These are phyloP conservation scores for Avicennia marina DNA, from an alignment of 257 asterid genomes.

Conservation along the genomic window DNA sequence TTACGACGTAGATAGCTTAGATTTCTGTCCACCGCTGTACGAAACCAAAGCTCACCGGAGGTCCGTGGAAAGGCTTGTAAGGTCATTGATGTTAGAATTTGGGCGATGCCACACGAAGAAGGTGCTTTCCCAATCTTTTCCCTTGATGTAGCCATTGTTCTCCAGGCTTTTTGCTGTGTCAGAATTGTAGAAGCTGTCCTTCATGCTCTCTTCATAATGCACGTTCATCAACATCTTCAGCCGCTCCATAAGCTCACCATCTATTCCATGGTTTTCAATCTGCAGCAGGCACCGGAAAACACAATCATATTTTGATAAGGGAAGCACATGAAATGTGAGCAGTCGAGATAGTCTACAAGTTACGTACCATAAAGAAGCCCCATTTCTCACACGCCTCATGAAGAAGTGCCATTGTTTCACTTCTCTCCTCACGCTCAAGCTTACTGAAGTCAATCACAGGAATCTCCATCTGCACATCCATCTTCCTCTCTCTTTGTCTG, in stretches of 20 bases:
- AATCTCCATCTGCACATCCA: slow-evolving; percentile 59
- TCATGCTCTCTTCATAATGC: slow-evolving; percentile 52
- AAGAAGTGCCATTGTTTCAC: slow-evolving; percentile 60
- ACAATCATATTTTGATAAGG: neutral
- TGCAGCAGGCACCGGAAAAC: slow-evolving; percentile 34
- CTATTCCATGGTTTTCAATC: slow-evolving; percentile 63
- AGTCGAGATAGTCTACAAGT: neutral
- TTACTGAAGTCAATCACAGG: slow-evolving; percentile 70
- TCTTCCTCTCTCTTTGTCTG: neutral
- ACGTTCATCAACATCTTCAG: slow-evolving; percentile 46
- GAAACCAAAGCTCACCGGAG: slow-evolving; percentile 34
- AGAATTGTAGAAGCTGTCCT: slow-evolving; percentile 39
- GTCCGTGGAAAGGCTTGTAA: slow-evolving; percentile 36
- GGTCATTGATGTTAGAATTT: slow-evolving; percentile 39
- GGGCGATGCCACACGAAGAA: slow-evolving; percentile 65
- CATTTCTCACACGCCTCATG: slow-evolving; percentile 81
- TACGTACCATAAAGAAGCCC: slow-evolving; percentile 83
- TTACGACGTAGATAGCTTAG: too few relatives aligned
- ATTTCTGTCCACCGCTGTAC: neutral
- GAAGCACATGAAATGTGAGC: neutral
- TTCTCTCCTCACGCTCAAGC: slow-evolving; percentile 47
- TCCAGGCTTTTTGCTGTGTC: slow-evolving; percentile 37
- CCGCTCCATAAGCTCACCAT: slow-evolving; percentile 39
- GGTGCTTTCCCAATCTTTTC: slow-evolving; percentile 64
- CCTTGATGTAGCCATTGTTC: slow-evolving; percentile 25